Base-by-base conservation (phyloP, 257 asterid genomes). In the Apocynum venetum region DNA sequence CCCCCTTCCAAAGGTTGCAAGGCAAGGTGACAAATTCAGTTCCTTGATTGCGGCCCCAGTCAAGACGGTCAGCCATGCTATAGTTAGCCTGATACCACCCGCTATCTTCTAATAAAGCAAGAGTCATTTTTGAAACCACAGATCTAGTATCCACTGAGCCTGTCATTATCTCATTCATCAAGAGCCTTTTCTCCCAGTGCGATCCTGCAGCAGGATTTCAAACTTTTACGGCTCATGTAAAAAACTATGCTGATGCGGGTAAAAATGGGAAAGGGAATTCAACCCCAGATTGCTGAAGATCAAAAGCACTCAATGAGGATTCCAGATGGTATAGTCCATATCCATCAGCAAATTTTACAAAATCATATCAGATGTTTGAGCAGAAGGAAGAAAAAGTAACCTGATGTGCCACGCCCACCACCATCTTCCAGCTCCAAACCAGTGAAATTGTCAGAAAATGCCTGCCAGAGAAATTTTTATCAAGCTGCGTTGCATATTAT, bases 371-470 rank as follows among this genome's bases (percentile, higher is more conserved):
- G 38, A 75, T 31, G 6, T 47, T 60, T 17, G 77, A 31, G 25
- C 20, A 31, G 43, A 11, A 57, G 77, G 20, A 53, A 74, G 44
- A 65, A 77, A 15, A 66, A 81, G 82, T 63, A 73, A 89, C 98
- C 98, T 85, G 98, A 92, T 77, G 98, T 94, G 74, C 98, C 98
- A 40, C 98, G 97, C 59, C 98, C 98, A 55, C 98, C 98, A 64
- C 98, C 98, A 84, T 94, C 98, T 91, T 94, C 98, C 76, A 94
- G 92, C 89, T 94, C 98, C 84, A 94, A 86, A 75, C 98, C 98
- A 77, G 97, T 94, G 85, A 94, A 88, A 88, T 94, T 94, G 84
- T 83, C 92, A 19, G 97, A 94, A 89, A 92, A 94, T 38, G 97
- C 96, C 98, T 94, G 89, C 51, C 44, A 82, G 69, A 46, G 55